A percentile compares a stretch with the other conserved stretches of the same genome.
Evolutionary conservation across 2,329 filamentous ascomycete species (phyloP).

Genomic region (Gyromitra esculenta): DNA sequence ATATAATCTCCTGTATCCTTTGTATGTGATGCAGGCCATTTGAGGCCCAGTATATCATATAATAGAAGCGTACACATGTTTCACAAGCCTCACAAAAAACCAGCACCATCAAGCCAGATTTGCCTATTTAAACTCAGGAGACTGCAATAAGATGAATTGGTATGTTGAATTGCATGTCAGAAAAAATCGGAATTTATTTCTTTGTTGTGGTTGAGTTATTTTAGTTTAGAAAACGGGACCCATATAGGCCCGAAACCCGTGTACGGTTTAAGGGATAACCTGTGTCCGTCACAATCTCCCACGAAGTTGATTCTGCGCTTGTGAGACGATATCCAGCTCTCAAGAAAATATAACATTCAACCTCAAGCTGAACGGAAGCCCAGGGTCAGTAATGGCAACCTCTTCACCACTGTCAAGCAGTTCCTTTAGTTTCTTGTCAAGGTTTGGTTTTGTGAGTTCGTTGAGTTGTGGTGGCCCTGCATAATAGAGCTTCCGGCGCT

Average conservation of each 20-base stretch:
- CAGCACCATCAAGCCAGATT: too few species aligned
- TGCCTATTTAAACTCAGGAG: too few species aligned
- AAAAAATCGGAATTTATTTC: too few species aligned
- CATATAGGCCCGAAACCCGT: neutral
- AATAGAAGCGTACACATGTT: too few species aligned
- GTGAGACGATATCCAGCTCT: neutral
- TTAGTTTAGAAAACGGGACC: too few species aligned
- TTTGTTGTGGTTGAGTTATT: too few species aligned
- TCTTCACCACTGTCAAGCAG: slow-evolving; percentile 84
- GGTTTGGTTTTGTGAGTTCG: slow-evolving; percentile 82
- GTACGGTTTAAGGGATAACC: neutral
- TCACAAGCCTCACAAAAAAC: too few species aligned
- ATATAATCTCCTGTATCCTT: too few species aligned
- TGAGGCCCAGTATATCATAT: too few species aligned
- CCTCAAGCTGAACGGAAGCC: slow-evolving; percentile 57
- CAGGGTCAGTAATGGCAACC: slow-evolving; percentile 71
- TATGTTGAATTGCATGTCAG: too few species aligned
- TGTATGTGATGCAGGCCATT: too few species aligned
- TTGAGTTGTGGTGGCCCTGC: slow-evolving; percentile 83
- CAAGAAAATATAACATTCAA: slow-evolving; percentile 55
- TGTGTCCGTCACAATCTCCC: neutral
- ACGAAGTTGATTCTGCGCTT: neutral
- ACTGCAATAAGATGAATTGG: too few species aligned
- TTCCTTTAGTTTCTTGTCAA: slow-evolving; percentile 79
- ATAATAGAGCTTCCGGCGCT: slow-evolving; percentile 89